Evolutionary conservation across 2,329 filamentous ascomycete species (phyloP), one percentile per base, ranked within the genome.

Genomic region (Aspergillus fischeri): DNA sequence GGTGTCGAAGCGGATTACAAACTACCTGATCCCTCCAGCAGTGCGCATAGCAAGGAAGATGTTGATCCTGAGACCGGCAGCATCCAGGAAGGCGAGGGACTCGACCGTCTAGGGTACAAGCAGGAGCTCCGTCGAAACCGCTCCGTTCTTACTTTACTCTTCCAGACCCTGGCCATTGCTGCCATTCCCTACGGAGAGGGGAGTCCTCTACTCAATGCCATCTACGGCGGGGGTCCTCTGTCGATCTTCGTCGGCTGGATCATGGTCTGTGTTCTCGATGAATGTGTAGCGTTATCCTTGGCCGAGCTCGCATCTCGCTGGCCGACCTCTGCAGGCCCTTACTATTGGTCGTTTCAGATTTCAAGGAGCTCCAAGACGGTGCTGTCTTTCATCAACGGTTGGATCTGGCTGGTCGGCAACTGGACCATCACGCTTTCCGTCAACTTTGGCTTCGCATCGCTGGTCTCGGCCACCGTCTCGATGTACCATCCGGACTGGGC

Each of bases 131-230:
- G 70, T 21, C 80, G 83, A 24, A 87, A 86, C 60, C 78, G 85
- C 32, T 86, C 83, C 0, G 78, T 86, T 64, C 77, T 81, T 60
- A 86, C 83, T 0, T 73, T 87, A 1, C 75, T 86, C 11, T 87
- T 86, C 67, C 83, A 86, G 68, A 81, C 81, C 0, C 73, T 86
- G 7, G 83, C 83, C 24, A 86, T 86, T 29, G 83, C 83, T 29
- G 83, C 83, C 21, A 82, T 86, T 49, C 83, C 81, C 4, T 86
- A 80, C 59, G 83, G 81, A 6, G 75, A 77, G 56, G 75, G 75
- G 7, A 64, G 67, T 8, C 65, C 74, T 5, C 60, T 78, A 8
- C 67, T 77, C 52, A 75, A 66, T 28, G 76, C 77, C 51, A 77
- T 78, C 58, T 76, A 76, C 50, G 75, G 73, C 47, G 75, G 74